A percentile compares a stretch with the other conserved stretches of the same genome.
Evolutionary conservation across 1,284 basidiomycete genomes (phyloP).

Genomic region (Leccinum fuscescens): DNA sequence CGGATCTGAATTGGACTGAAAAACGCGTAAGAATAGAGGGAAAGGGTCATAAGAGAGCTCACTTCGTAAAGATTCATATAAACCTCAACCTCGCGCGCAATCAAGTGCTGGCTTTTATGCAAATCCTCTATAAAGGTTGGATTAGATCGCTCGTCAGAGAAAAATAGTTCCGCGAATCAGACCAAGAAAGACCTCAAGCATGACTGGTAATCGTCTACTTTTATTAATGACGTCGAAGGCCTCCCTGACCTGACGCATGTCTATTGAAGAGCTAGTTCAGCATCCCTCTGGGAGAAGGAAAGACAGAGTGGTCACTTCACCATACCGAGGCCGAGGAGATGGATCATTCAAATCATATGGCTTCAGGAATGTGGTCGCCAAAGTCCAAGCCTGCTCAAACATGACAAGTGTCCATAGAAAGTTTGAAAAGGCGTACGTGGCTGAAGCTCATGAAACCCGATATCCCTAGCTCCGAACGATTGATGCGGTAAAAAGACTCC

Average conservation of each 20-base stretch:
- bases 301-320: constrained; percentile 28
- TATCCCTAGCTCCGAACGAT: constrained; percentile 61
- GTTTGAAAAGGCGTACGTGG: constrained; percentile 42
- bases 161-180: constrained; percentile 18
- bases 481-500: constrained; percentile 62
- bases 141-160: constrained; percentile 2
- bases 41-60: constrained; percentile 12
- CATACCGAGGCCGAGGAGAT: constrained; percentile 35
- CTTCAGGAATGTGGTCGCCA: constrained; percentile 54
- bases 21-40: constrained; percentile 6
- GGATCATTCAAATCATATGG: constrained; percentile 52
- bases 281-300: neutral
- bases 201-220: constrained; percentile 54
- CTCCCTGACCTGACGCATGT: constrained; percentile 45
- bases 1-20: constrained; percentile 47
- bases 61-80: constrained; percentile 66
- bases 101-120: constrained; percentile 54
- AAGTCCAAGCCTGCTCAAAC: constrained; percentile 56
- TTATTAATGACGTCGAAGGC: constrained; percentile 58
- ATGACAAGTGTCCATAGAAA: constrained; percentile 1
- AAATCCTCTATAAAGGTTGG: constrained; percentile 52
- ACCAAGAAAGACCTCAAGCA: constrained; percentile 71
- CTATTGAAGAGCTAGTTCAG: constrained; percentile 35
- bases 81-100: constrained; percentile 56
- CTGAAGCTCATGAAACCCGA: constrained; percentile 64